Evolutionary conservation across 23 red algal species (phyloP).

Genomic region (Porphyridium purpureum): DNA sequence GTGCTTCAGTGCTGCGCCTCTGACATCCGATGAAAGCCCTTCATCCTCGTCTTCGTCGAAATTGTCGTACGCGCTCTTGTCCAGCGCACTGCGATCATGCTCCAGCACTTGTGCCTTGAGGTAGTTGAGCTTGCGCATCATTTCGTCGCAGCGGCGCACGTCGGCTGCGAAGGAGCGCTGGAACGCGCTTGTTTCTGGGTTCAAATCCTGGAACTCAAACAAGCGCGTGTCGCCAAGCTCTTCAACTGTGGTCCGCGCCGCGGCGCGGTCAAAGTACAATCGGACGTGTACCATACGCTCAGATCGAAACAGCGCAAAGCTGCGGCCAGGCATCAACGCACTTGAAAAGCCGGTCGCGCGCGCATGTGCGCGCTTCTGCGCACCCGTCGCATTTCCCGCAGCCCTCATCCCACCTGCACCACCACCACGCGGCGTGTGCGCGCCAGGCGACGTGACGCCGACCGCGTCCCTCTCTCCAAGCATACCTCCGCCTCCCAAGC

Average conservation of each 20-base stretch:
- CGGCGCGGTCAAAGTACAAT: conserved; percentile 75
- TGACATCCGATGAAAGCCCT: conserved; percentile 1
- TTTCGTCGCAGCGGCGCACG: conserved; percentile 69
- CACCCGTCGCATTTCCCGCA: too few relatives aligned
- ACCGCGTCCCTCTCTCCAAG: too few relatives aligned
- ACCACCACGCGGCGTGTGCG: too few relatives aligned
- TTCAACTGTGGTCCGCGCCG: conserved; percentile 71
- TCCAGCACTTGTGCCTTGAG: conserved; percentile 30
- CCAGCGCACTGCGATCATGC: conserved; percentile 10
- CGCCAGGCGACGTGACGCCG: too few relatives aligned
- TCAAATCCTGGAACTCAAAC: conserved; percentile 82
- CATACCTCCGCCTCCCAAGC: too few relatives aligned
- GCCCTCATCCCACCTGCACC: too few relatives aligned
- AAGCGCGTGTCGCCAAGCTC: conserved; percentile 59
- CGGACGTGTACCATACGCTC: conserved; percentile 76
- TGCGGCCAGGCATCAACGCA: too few relatives aligned
- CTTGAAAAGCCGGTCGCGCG: too few relatives aligned
- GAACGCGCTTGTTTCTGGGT: conserved; percentile 51
- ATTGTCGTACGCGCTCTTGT: conserved; percentile 5
- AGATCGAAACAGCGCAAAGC: conserved; percentile 90
- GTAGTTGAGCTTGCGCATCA: conserved; percentile 64
- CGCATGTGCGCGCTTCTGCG: too few relatives aligned
- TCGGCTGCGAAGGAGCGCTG: conserved; percentile 65
- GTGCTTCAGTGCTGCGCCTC: too few relatives aligned
- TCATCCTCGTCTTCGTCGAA: conserved; percentile 8